Conservation (phyloP, 1,284 basidiomycete species). For the Fomitopsis palustris region DNA sequence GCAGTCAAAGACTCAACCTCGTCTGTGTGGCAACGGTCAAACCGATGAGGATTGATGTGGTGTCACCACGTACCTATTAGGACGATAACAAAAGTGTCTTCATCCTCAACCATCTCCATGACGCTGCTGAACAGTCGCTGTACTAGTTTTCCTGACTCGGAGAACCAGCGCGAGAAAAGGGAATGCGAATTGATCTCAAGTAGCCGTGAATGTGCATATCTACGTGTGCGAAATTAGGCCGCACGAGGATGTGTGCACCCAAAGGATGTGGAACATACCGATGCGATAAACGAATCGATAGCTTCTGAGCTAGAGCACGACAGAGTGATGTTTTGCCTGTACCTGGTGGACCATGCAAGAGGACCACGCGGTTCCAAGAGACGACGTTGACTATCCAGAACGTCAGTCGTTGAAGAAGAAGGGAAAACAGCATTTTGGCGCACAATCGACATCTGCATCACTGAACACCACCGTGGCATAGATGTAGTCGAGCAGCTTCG, state of each 20-base stretch:
- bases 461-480: constrained; percentile 90
- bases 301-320: constrained; percentile 92
- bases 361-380: constrained; percentile 91
- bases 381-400: constrained; percentile 76
- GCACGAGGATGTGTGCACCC: no score
- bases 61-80: constrained; percentile 69
- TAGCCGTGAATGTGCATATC: constrained; percentile 83
- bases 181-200: constrained; percentile 99
- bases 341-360: constrained; percentile 96
- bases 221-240: constrained; percentile 56
- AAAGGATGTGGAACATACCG: constrained; percentile 42
- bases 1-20: constrained; percentile 97
- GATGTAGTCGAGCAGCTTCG: constrained; percentile 88
- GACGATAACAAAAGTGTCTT: constrained; percentile 88
- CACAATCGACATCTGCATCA: constrained; percentile 85
- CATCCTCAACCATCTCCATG: constrained; percentile 86
- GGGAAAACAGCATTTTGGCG: constrained; percentile 30
- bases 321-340: constrained; percentile 98
- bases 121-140: constrained; percentile 91
- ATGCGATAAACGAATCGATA: constrained; percentile 86
- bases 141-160: constrained; percentile 97
- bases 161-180: constrained; percentile 96
- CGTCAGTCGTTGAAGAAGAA: constrained; percentile 1
- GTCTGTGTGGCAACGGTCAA: constrained; percentile 45
- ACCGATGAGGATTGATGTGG: background rate